A percentile compares a stretch with the other conserved stretches of the same genome.
Conservation (phyloP, 192 early-diverging fungal genomes). For the Linnemannia schmuckeri region DNA sequence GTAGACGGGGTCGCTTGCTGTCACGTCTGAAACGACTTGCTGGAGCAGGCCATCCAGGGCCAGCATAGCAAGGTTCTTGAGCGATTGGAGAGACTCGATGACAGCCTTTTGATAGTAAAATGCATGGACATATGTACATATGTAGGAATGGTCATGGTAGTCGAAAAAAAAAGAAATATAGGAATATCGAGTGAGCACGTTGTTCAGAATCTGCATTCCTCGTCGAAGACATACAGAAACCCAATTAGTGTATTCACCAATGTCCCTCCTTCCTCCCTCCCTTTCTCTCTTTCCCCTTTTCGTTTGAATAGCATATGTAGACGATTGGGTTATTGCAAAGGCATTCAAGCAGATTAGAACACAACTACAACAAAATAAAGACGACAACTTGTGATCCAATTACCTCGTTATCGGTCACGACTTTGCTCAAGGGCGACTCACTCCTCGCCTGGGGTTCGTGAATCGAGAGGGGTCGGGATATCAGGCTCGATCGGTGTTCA, state of each 20-base stretch:
- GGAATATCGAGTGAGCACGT: neutral
- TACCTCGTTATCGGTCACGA: constrained; percentile 43
- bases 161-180: constrained; percentile 4
- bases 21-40: constrained; percentile 58
- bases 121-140: neutral
- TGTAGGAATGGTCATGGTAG: neutral
- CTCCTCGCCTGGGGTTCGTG: constrained; percentile 14
- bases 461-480: constrained; percentile 12
- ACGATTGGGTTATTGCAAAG: neutral
- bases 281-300: neutral
- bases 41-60: constrained; percentile 64
- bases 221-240: neutral
- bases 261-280: neutral
- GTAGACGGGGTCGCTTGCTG: constrained; percentile 38
- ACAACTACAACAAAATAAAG: neutral
- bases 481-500: constrained; percentile 10
- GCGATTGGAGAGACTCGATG: constrained; percentile 60
- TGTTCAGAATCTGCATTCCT: constrained; percentile 6
- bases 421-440: constrained; percentile 12
- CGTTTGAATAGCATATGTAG: neutral
- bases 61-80: constrained; percentile 64
- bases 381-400: neutral
- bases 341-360: neutral
- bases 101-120: constrained; percentile 48
- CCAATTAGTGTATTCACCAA: neutral